These are phyloP conservation scores for Astrephomene gubernaculifera DNA, from an alignment of 139 green algal genomes.

Conservation along the genomic window DNA sequence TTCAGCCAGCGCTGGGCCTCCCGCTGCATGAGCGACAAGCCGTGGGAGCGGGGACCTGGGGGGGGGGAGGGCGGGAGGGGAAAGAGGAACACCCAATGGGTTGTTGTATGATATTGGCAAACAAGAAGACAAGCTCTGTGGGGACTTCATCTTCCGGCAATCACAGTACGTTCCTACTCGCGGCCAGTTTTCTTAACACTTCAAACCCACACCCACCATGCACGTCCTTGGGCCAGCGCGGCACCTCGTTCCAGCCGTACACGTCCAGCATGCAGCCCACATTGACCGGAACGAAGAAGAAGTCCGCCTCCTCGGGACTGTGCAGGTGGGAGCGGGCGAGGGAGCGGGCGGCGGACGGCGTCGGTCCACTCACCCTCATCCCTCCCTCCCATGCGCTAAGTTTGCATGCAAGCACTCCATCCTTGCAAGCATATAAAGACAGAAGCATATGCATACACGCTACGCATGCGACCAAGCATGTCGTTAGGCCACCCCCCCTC, in stretches of 20 bases:
- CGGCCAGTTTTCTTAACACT: too few relatives aligned
- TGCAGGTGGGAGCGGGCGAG: background rate
- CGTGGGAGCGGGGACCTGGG: slow-evolving; percentile 16
- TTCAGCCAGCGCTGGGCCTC: slow-evolving; percentile 42
- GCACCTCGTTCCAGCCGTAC: slow-evolving; percentile 53
- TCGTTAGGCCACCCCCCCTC: background rate
- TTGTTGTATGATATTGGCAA: background rate
- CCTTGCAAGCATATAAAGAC: too few relatives aligned
- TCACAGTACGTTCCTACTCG: too few relatives aligned
- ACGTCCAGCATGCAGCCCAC: slow-evolving; percentile 48
- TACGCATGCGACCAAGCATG: too few relatives aligned
- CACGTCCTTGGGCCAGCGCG: slow-evolving; percentile 45
- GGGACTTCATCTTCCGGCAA: too few relatives aligned
- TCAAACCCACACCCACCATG: slow-evolving; percentile 3
- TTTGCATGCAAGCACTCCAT: too few relatives aligned
- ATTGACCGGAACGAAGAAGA: slow-evolving; percentile 67
- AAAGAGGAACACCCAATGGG: background rate
- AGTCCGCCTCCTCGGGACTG: slow-evolving; percentile 69
- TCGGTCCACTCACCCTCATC: too few relatives aligned
- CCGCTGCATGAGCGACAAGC: slow-evolving; percentile 42
- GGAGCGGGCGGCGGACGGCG: too few relatives aligned
- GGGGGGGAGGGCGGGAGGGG: too few relatives aligned
- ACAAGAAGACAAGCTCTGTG: too few relatives aligned
- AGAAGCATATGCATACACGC: too few relatives aligned
- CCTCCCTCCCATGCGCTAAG: too few relatives aligned